Evolutionary conservation across 805 yeast genomes (phyloP), one percentile per base, ranked within the genome.

Genomic region (Millerozyma miso): DNA sequence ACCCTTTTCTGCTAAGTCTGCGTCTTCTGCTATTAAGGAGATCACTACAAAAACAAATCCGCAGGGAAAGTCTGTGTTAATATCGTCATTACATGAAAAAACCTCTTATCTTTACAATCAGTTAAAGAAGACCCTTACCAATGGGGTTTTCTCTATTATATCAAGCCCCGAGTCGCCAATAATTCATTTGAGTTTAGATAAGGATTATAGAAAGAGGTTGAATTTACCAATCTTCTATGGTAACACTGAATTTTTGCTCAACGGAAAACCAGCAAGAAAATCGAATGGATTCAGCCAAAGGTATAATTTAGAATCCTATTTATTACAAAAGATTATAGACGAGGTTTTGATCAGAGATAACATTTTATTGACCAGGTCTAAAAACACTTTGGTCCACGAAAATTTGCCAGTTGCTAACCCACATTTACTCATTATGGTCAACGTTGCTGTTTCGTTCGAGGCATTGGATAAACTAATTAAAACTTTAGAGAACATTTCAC

Each of bases 1-100:
- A 10, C 95, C 97, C 18, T 91, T 85, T 63, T 77, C 88, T 35
- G 95, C 96, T 1, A 75, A 70, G 43, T 81, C 82, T 2, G 77
- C 77, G 1, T 76, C 86, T 1, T 70, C 71, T 41, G 76, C 78
- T 0, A 68, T 88, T 33, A 56, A 68, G 13, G 61, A 79, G 33
- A 67, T 88, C 35, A 40, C 51, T 48, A 73, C 70, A 33, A 50
- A 64, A 19, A 56, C 62, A 31, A 51, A 58, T 33, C 33, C 46
- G 2, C 48, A 48, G 23, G 79, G 76, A 3, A 53, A 63, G 19
- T 62, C 73, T 0, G 60, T 56, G 23, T 46, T 69, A 37, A 46
- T 67, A 10, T 37, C 55, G 13, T 49, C 56, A 23, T 67, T 76
- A 45, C 74, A 71, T 26, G 52, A 67, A 2, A 77, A 80, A 41